These are phyloP conservation scores for Meredithiella fracta DNA, from an alignment of 2,329 filamentous ascomycete species.

Conservation along the genomic window DNA sequence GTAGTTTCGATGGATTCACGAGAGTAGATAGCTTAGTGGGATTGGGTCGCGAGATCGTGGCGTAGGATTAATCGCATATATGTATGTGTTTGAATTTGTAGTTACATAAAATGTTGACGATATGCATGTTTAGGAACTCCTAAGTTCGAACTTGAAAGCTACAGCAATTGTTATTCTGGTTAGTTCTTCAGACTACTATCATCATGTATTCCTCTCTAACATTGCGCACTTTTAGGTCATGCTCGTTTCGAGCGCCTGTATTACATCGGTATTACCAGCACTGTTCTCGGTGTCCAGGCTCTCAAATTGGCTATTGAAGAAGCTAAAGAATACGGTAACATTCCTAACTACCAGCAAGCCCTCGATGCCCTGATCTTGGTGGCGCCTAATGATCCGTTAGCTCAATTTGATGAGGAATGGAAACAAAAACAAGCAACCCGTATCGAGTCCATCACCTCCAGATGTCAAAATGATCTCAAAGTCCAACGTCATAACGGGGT, in stretches of 20 bases:
- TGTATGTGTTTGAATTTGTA: no score
- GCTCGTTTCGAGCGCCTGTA: conserved; percentile 68
- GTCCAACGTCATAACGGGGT: conserved; percentile 94
- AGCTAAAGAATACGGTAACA: conserved; percentile 60
- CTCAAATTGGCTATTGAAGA: conserved; percentile 61
- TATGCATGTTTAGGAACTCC: conserved; percentile 48
- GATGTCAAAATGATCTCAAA: conserved; percentile 73
- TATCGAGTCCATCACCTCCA: conserved; percentile 52
- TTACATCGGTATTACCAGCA: conserved; percentile 64
- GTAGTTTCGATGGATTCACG: no score
- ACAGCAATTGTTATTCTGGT: conserved; percentile 82
- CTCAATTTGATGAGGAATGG: conserved; percentile 56
- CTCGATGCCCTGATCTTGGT: conserved; percentile 47
- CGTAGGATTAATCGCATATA: no score
- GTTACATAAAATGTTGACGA: not conserved
- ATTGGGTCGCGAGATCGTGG: no score
- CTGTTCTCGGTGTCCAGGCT: conserved; percentile 61
- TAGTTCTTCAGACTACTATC: conserved; percentile 16
- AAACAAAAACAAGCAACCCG: conserved; percentile 47
- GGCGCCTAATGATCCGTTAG: conserved; percentile 51
- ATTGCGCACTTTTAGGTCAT: conserved; percentile 37
- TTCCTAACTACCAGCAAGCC: conserved; percentile 52
- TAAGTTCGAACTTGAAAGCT: conserved; percentile 81
- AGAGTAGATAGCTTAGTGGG: no score
- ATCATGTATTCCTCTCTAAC: not conserved